Base-by-base conservation (phyloP, 352 stramenopile genomes). In the Phytophthora uliginosa region DNA sequence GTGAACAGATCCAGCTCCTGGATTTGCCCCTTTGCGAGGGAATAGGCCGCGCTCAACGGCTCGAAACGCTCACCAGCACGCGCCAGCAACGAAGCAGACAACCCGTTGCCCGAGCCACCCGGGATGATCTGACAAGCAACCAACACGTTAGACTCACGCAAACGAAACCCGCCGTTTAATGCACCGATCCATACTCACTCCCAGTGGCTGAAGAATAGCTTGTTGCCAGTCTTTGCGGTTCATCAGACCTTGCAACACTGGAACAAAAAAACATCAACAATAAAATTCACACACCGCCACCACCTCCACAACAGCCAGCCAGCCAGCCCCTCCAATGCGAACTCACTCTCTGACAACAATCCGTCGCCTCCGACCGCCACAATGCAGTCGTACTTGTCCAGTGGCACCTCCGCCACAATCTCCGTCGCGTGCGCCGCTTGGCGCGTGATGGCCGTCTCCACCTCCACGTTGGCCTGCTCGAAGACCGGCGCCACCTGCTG, bases 221-320 rank as follows among this genome's bases (percentile, higher is more conserved):
- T 91, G 56, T 24, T 83, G 69, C 83, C 86, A 91, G 66, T 93
- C 85, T 3, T 76, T 54, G 8, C 84, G 86, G 10, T 71, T 73
- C 83, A 94, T 92, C 47, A 94, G 66, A 9, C 89, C 89, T 84
- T 94, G 86, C 2, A 93, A 42, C 58, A 95, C 87, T 94, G 60
- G 7, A 26, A 17, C 17, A 51, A 50, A 50, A 20, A 13, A 7
- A 26, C 47, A 53, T 7, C 10, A 53, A 15, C 10, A 79, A 28
- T 42, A 26, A 55, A 31, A 17, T 31, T 9, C 47, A 53, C 9
- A 24, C 38, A 64, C 10, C 18, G 20, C 18, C 22, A 26, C 47
- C 7, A 53, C 9, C 22, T 31, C 17, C 20, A 31, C 47, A 52
- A 6, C 45, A 15, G 6, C 24, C 24, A 17, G 7, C 28, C 40